Evolutionary conservation across 2,329 filamentous ascomycete species (phyloP), one percentile per base, ranked within the genome.

Genomic region (Penicillium sp.): DNA sequence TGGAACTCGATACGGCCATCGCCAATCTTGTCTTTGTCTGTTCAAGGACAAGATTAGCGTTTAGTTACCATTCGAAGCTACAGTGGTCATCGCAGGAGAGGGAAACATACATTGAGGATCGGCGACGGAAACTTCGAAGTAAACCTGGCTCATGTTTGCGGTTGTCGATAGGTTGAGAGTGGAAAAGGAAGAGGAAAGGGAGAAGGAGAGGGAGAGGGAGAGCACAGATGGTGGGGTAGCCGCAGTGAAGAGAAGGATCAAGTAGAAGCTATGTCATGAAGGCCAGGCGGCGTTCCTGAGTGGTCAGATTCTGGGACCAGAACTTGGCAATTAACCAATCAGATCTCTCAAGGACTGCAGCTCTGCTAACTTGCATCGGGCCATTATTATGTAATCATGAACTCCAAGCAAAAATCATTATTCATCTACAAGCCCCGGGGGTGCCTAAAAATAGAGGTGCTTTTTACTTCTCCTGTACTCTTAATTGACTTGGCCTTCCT

Each of bases 1-100:
- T 87, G 85, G 82, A 96, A 93, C 80, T 85, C 89, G 82, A 97
- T 90, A 74, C 88, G 88, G 70, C 90, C 26, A 27, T 27, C 26
- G 26, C 26, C 26, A 9, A 27, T 4, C 37, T 35, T 7, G 5
- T 14, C 16, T 9, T 27, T 27, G 14, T 7, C 53, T 55, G 35
- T 14, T 33, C 9, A 39, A 39, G n/a, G 35, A 4, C n/a, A n/a
- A 19, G 1, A 7, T 39, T 7, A 39, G 35, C 35, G 8, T 29
- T 29, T 29, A 29, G 27, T 11, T 4, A 10, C 27, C 8, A 21
- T 9, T 3, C 10, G 9, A 7, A 39, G 7, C 16, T 39, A 1
- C 3, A 37, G 35, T 39, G 35, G 8, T 33, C 14, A 33, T 33
- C 11, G 11, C 14, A 1, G 1, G 14, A 33, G 31, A 33, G 31